These are phyloP conservation scores for Hygrophila difformis DNA, from an alignment of 257 asterid genomes.

Conservation along the genomic window DNA sequence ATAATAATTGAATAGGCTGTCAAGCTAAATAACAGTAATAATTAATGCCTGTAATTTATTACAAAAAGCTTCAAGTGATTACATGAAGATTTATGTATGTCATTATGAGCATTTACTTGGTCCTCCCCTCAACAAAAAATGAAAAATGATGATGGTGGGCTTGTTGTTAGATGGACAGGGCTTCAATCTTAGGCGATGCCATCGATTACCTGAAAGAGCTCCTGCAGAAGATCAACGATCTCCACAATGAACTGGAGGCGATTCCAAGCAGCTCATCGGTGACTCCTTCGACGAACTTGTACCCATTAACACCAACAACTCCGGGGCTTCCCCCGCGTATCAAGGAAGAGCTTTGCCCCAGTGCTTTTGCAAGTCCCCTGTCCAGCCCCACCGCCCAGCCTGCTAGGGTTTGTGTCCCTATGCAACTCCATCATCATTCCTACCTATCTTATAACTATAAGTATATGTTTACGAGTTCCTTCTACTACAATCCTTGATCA, in stretches of 20 bases:
- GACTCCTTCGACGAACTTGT: conserved; percentile 27
- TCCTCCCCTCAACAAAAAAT: neutral
- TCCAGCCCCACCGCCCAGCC: conserved; percentile 70
- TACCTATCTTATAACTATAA: no score
- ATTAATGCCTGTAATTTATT: no score
- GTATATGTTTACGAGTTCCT: no score
- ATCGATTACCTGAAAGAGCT: conserved; percentile 70
- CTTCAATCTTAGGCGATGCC: conserved; percentile 77
- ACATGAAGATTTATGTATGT: no score
- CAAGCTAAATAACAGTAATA: no score
- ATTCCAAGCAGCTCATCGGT: conserved; percentile 34
- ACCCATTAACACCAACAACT: conserved; percentile 48
- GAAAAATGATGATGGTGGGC: no score
- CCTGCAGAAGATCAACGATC: conserved; percentile 54
- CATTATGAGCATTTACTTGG: no score
- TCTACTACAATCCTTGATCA: no score
- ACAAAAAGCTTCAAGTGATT: no score
- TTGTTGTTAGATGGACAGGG: conserved; percentile 63
- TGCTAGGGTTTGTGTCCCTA: conserved; percentile 44
- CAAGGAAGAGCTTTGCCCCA: conserved; percentile 61
- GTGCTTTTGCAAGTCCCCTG: conserved; percentile 53
- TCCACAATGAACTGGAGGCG: conserved; percentile 61
- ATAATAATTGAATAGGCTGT: no score
- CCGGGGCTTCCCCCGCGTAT: conserved; percentile 36
- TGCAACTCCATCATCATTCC: no score